A percentile compares a stretch with the other conserved stretches of the same genome.
Conservation (phyloP, 768 basidiomycete species). For the Paxillus ammoniavirescens region DNA sequence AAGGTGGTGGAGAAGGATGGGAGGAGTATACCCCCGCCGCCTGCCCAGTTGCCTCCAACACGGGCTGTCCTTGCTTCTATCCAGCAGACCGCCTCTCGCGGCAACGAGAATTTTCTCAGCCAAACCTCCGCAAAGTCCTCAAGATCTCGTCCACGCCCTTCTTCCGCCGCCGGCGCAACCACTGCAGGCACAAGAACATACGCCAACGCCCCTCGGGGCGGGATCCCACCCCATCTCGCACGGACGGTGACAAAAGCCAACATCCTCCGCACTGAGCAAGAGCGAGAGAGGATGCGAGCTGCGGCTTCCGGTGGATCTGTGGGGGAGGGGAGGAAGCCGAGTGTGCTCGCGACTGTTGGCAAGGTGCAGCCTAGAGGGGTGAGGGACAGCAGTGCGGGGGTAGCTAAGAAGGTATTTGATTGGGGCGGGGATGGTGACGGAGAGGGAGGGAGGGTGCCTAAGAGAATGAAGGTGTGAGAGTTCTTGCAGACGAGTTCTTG, state of each 20-base stretch:
- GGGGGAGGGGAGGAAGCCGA: slow-evolving; percentile 20
- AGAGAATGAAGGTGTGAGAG: slow-evolving; percentile 14
- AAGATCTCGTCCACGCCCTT: slow-evolving; percentile 1
- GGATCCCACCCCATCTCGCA: slow-evolving; percentile 31
- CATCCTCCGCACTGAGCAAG: slow-evolving; percentile 23
- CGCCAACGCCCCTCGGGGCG: slow-evolving; percentile 25
- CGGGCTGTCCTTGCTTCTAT: slow-evolving; percentile 3
- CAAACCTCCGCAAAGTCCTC: slow-evolving; percentile 1
- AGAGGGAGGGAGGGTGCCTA: slow-evolving; percentile 41
- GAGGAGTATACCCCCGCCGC: not conserved
- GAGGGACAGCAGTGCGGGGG: not conserved
- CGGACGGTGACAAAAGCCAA: slow-evolving; percentile 29
- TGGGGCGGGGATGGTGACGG: slow-evolving; percentile 76
- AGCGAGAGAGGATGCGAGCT: slow-evolving; percentile 19
- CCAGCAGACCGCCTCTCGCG: not conserved
- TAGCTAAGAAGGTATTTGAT: slow-evolving; percentile 44
- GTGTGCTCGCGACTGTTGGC: slow-evolving; percentile 19
- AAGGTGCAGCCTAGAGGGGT: not conserved
- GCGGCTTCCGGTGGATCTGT: slow-evolving; percentile 3
- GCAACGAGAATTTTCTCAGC: not conserved
- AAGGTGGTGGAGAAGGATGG: not conserved
- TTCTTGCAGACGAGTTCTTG: not conserved
- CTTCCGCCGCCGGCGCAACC: not conserved
- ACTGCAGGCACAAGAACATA: slow-evolving; percentile 1
- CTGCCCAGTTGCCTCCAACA: not conserved